Percentiles rank a stretch among this genome's conserved stretches.
Evolutionary conservation across 2,329 filamentous ascomycete species (phyloP).

Genomic region (Pseudomassariella vexata): DNA sequence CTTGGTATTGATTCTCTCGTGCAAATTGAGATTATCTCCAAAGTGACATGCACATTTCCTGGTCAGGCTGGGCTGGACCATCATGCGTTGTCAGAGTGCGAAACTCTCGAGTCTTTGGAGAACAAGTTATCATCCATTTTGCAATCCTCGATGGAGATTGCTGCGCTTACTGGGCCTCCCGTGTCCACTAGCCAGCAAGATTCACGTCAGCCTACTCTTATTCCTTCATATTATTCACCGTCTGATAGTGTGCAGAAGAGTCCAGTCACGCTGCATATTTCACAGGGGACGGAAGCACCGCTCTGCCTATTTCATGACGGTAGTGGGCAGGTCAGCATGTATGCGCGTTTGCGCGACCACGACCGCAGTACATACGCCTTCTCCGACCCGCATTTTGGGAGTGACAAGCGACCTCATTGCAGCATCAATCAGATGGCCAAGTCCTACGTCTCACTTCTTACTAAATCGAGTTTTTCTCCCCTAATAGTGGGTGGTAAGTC

Average conservation of each 20-base stretch:
- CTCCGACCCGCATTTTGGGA: constrained; percentile 6
- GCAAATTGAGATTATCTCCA: constrained; percentile 6
- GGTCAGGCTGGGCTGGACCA: constrained; percentile 4
- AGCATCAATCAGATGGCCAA: constrained; percentile 11
- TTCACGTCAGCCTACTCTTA: constrained; percentile 1
- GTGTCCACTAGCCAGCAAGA: neutral
- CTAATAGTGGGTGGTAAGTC: constrained; percentile 6
- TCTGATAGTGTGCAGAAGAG: constrained; percentile 1
- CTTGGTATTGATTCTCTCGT: constrained; percentile 7
- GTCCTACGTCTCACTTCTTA: constrained; percentile 5
- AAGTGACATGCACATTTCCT: constrained; percentile 3
- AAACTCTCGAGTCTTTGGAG: constrained; percentile 3
- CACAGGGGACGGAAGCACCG: neutral
- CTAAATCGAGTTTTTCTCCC: neutral
- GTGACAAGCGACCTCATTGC: constrained; percentile 2
- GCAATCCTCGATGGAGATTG: constrained; percentile 2
- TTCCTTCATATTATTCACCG: constrained; percentile 1
- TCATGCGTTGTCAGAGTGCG: constrained; percentile 5
- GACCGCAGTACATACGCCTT: constrained; percentile 6
- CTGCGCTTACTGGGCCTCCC: neutral
- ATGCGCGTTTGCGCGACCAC: constrained; percentile 4
- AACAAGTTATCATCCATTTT: constrained; percentile 2
- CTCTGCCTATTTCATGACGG: constrained; percentile 7
- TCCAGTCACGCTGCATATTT: constrained; percentile 1
- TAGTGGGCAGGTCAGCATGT: constrained; percentile 8